Evolutionary conservation across 2,329 filamentous ascomycete species (phyloP), one percentile per base, ranked within the genome.

Genomic region (Aspergillus floridensis): DNA sequence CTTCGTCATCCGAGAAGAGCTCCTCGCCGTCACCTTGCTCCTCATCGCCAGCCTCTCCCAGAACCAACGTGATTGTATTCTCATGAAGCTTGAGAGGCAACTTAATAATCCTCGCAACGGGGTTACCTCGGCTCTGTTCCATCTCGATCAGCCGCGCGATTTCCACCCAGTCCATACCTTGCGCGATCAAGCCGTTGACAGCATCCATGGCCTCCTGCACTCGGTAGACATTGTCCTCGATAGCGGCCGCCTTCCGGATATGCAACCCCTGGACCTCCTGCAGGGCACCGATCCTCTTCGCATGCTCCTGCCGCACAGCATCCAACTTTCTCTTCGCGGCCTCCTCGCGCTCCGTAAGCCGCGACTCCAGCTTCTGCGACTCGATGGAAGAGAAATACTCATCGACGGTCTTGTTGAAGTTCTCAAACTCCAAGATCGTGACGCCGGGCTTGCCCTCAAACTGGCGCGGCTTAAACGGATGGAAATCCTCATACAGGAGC

Each of bases 331-430:
- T 86, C 76, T 88, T 90, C 3, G 95, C 95, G 4, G 84, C 82
- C 21, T 89, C 86, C 74, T 99, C 92, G 52, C 89, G 86, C 73
- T 98, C 93, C 4, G 86, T 86, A 4, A 98, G 78, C 56, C 87
- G 85, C 1, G 91, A 96, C 73, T 96, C 90, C 1, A 98, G 82
- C 72, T 91, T 96, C 72, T 97, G 93, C 0, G 93, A 92, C 76
- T 99, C 95, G 26, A 98, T 86, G 0, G 93, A 98, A 0, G 95
- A 98, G 74, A 96, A 98, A 79, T 97, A 99, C 66, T 96, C 91
- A 71, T 99, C 95, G 0, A 96, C 92, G 0, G 92, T 95, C 70
- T 89, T 90, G 74, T 97, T 97, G 80, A 96, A 98, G 10, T 88
- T 89, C 6, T 91, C 84, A 65, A 93, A 92, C 56, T 91, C 85